Evolutionary conservation across 2,329 filamentous ascomycete species (phyloP).

Genomic region (Nemania diffusa): DNA sequence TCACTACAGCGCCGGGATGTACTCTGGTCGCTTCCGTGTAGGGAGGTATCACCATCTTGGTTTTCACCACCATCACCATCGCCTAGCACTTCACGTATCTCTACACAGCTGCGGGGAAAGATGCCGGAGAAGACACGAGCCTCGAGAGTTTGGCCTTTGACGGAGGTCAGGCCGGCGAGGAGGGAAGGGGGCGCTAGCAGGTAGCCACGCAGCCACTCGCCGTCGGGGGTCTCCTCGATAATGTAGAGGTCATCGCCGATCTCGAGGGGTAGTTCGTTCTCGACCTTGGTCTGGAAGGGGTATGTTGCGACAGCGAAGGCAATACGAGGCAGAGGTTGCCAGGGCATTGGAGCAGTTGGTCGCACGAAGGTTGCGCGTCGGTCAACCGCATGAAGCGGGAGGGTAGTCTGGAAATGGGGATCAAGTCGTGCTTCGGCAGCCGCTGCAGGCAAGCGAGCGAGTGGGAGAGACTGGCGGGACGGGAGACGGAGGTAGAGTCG

Average conservation of each 20-base stretch:
- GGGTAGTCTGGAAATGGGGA: constrained; percentile 26
- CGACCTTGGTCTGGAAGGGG: constrained; percentile 86
- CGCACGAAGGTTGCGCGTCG: constrained; percentile 46
- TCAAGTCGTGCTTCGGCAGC: constrained; percentile 25
- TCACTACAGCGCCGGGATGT: constrained; percentile 56
- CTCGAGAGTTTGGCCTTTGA: constrained; percentile 92
- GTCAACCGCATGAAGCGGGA: constrained; percentile 49
- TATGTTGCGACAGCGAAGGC: constrained; percentile 97
- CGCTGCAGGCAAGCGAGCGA: constrained; percentile 36
- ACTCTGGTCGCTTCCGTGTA: constrained; percentile 45
- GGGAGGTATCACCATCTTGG: constrained; percentile 57
- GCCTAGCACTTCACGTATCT: constrained; percentile 90
- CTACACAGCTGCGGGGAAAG: constrained; percentile 93
- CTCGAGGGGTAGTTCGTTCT: constrained; percentile 93
- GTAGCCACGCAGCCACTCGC: constrained; percentile 94
- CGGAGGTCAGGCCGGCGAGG: constrained; percentile 88
- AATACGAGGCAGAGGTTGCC: constrained; percentile 95
- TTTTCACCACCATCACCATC: constrained; percentile 74
- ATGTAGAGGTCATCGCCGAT: constrained; percentile 99
- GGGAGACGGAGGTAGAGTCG: background rate
- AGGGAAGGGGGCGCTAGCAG: constrained; percentile 93
- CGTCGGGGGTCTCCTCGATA: constrained; percentile 93
- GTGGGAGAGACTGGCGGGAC: constrained; percentile 9
- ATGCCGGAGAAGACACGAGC: constrained; percentile 98
- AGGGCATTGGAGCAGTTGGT: constrained; percentile 75